Conservation (phyloP, 2,329 filamentous ascomycete species). For the Fusarium nanum region DNA sequence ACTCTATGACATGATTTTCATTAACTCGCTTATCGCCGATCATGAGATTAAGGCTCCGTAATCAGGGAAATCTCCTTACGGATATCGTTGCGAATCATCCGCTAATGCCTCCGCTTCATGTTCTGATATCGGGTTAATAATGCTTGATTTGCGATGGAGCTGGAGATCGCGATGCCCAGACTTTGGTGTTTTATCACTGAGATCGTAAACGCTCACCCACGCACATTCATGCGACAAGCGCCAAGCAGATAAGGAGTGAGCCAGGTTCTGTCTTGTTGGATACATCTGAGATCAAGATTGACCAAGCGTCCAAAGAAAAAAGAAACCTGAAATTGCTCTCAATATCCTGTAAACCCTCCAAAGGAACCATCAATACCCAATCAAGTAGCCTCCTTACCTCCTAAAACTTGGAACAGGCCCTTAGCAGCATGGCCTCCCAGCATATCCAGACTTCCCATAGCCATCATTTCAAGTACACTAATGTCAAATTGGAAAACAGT, state of each 20-base stretch:
- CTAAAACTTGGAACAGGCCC: background rate
- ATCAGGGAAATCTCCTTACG: background rate
- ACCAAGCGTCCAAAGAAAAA: background rate
- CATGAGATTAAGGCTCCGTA: background rate
- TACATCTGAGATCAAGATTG: background rate
- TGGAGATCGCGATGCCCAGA: slow-evolving; percentile 2
- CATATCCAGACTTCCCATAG: slow-evolving; percentile 7
- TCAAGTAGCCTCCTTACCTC: background rate
- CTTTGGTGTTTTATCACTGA: background rate
- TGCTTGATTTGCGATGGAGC: background rate
- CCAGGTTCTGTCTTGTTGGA: too few species aligned
- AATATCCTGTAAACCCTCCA: background rate
- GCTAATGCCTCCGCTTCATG: background rate
- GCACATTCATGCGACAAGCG: background rate
- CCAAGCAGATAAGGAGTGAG: background rate
- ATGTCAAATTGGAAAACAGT: slow-evolving; percentile 10
- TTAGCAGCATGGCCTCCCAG: slow-evolving; percentile 1
- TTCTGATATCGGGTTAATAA: background rate
- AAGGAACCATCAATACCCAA: too few species aligned
- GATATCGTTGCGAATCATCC: background rate
- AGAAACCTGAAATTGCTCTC: background rate
- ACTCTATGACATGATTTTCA: background rate
- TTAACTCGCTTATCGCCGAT: background rate
- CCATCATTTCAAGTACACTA: slow-evolving; percentile 15
- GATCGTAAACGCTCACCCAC: background rate